Base-by-base conservation (phyloP, 129 eudicot species). In the Pittosporum tobira region DNA sequence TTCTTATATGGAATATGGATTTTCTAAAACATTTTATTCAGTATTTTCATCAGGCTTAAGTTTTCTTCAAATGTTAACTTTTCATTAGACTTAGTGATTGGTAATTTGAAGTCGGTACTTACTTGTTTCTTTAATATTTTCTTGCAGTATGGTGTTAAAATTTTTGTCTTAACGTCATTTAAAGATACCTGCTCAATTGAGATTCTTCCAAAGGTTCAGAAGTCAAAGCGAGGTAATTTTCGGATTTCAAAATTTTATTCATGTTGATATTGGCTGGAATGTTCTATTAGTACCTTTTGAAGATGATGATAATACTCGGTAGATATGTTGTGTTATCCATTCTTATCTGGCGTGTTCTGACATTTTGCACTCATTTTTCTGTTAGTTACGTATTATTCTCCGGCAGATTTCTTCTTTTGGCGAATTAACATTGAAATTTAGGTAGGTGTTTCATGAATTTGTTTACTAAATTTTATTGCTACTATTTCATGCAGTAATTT, bases 151-250 rank as follows among this genome's bases (percentile, higher is more conserved):
- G 90, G 95, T 6, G 71, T 79, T 47, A 82, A 73, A 46, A 86
- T 86, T 38, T 68, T 82, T 71, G 82, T 86, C 24, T 62, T 86
- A 66, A 86, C 95, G 43, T 86, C 90, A 20, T 86, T 76, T 38
- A 82, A 74, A 69, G 95, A 86, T 57, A 86, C 90, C 10, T 82
- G 87, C 62, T 82, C 81, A 29, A 77, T 82, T 53, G 95, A 82
- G 84, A 86, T 86, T 69, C 84, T 86, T 59, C 87, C 95, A 0
- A 82, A 79, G 69, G 75, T 66, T 51, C 87, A 74, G 58, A 79
- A 79, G 68, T 86, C 95, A 19, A 82, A 86, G 55, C 70, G 90
- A 68, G 91, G 95, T 82, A 69, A 73, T 15, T 62, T 36, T 18
- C 36, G 29, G 28, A 13, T 21, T 2, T 23, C n/a, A 48, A 29